Conservation (phyloP, 371 early-diverging fungal genomes). For the Mucor piriformis region DNA sequence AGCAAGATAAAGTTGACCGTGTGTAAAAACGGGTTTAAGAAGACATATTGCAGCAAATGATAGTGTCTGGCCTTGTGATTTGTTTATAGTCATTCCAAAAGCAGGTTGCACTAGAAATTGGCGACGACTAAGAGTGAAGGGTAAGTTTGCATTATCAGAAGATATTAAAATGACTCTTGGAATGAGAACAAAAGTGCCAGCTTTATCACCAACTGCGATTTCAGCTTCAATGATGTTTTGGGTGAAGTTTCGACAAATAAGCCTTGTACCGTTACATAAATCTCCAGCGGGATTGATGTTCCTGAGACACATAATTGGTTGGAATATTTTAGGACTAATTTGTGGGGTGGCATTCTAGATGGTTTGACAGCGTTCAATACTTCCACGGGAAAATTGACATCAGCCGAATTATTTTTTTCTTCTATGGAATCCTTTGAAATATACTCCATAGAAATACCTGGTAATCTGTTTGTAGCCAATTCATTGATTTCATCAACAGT, state of each 20-base stretch:
- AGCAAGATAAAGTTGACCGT: constrained; percentile 11
- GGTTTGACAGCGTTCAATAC: background rate
- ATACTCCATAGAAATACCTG: background rate
- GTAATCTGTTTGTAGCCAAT: background rate
- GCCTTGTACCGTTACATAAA: constrained; percentile 36
- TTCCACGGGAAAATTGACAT: background rate
- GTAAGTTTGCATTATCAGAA: background rate
- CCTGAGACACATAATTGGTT: constrained; percentile 1
- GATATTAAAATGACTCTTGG: constrained; percentile 3
- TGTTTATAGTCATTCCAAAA: constrained; percentile 39
- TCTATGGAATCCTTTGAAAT: background rate
- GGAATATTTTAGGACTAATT: background rate
- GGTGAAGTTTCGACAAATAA: constrained; percentile 13
- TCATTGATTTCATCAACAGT: background rate
- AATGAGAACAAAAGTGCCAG: background rate
- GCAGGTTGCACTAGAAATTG: constrained; percentile 30
- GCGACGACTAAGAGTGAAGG: background rate
- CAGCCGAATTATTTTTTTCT: background rate
- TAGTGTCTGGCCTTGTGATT: constrained; percentile 36
- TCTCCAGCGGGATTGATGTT: constrained; percentile 10
- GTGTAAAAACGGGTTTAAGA: constrained; percentile 7
- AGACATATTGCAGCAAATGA: constrained; percentile 27
- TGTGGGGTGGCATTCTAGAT: background rate
- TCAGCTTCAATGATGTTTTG: constrained; percentile 16
- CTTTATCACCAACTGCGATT: constrained; percentile 11